Conservation (phyloP, 1,284 basidiomycete genomes). For the Apiotrichum montevideense region DNA sequence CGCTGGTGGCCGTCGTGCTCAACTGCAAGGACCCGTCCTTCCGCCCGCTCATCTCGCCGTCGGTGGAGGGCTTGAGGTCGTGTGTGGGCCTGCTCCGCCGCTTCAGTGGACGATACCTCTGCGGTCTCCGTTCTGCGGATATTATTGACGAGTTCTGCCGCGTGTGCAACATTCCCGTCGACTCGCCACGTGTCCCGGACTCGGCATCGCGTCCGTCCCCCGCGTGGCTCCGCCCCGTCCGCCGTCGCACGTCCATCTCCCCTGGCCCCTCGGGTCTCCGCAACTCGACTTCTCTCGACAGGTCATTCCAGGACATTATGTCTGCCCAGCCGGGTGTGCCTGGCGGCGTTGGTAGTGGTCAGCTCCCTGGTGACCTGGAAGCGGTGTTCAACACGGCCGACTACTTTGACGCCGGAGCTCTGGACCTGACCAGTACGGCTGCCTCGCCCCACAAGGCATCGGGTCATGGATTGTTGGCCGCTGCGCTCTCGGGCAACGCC, state of each 20-base stretch:
- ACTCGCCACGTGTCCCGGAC: slow-evolving; percentile 51
- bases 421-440: slow-evolving; percentile 11
- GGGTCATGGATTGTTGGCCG: not conserved
- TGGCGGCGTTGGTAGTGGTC: not conserved
- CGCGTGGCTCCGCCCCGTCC: slow-evolving; percentile 78
- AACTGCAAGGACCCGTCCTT: slow-evolving; percentile 54
- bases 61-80: slow-evolving; percentile 72
- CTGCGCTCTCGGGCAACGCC: not conserved
- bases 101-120: slow-evolving; percentile 53
- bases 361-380: slow-evolving; percentile 32
- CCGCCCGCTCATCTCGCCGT: slow-evolving; percentile 62
- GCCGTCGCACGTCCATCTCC: slow-evolving; percentile 52
- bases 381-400: slow-evolving; percentile 42
- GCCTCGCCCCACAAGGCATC: slow-evolving; percentile 7
- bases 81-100: slow-evolving; percentile 69
- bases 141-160: slow-evolving; percentile 88
- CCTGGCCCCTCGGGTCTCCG: slow-evolving; percentile 41
- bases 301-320: slow-evolving; percentile 25
- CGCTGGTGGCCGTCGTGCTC: slow-evolving; percentile 72
- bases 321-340: slow-evolving; percentile 20
- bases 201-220: slow-evolving; percentile 58
- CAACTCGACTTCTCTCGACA: slow-evolving; percentile 48
- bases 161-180: slow-evolving; percentile 80
- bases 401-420: slow-evolving; percentile 36
- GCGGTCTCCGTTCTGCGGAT: slow-evolving; percentile 78